phyloP scores from a whole-genome alignment of 108 stramenopile species.

The Cylindrotheca fusiformis region DNA sequence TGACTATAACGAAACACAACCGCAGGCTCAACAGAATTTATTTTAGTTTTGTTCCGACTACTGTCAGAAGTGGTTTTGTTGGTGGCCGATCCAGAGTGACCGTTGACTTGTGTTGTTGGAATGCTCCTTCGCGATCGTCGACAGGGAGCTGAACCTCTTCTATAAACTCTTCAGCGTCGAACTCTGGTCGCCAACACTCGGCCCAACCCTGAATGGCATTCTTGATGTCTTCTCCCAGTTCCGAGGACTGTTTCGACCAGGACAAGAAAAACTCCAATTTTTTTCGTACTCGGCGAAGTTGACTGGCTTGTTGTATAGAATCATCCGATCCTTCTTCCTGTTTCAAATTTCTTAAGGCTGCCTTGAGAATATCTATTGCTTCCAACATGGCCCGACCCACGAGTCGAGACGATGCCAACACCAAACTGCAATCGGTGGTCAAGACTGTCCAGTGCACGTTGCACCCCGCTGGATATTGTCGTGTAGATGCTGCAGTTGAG shows the following conservation, averaged over 20 bases:
- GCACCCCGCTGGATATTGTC: constrained; percentile 3
- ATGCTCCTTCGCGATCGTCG: too few relatives aligned
- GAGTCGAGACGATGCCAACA: constrained; percentile 21
- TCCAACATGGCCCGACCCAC: constrained; percentile 43
- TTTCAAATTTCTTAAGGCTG: constrained; percentile 14
- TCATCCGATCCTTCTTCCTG: background rate
- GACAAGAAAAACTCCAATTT: constrained; percentile 50
- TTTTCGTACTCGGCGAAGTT: constrained; percentile 30
- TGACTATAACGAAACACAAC: too few relatives aligned
- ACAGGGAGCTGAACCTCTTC: too few relatives aligned
- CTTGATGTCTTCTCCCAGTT: background rate
- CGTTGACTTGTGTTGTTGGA: too few relatives aligned
- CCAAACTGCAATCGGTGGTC: constrained; percentile 27
- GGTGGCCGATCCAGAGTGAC: too few relatives aligned
- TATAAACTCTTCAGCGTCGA: too few relatives aligned
- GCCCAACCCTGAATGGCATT: too few relatives aligned
- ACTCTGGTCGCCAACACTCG: too few relatives aligned
- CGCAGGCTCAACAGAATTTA: too few relatives aligned
- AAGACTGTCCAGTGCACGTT: constrained; percentile 25
- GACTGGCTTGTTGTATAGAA: background rate
- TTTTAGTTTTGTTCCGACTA: too few relatives aligned
- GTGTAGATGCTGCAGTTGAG: constrained; percentile 9
- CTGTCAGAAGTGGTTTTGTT: too few relatives aligned
- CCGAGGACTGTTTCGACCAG: constrained; percentile 30
- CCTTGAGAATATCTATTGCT: constrained; percentile 35